Evolutionary conservation across 306 rosid species (phyloP).

Genomic region (Gleditsia sinensis): DNA sequence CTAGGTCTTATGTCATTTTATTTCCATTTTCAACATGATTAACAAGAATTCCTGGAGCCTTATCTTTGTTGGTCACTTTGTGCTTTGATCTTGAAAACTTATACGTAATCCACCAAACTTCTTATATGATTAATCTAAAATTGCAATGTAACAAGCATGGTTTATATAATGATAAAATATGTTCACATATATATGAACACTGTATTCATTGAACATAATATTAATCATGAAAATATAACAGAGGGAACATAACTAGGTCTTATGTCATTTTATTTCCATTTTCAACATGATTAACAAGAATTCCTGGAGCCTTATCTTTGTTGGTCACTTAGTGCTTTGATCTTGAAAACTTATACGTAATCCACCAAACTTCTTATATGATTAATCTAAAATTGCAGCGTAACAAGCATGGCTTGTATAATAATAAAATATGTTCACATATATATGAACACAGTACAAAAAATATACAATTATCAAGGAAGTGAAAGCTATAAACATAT

Average conservation of each 20-base stretch:
- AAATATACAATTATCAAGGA: constrained; percentile 1
- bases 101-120: constrained; percentile 23
- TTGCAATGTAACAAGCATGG: constrained; percentile 8
- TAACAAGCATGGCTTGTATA: constrained; percentile 1
- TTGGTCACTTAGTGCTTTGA: constrained; percentile 20
- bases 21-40: too few species aligned
- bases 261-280: too few species aligned
- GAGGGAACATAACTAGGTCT: too few species aligned
- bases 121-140: constrained; percentile 28
- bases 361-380: constrained; percentile 24
- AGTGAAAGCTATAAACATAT: constrained; percentile 33
- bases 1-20: background rate
- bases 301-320: constrained; percentile 19
- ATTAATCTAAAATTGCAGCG: constrained; percentile 30
- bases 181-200: constrained; percentile 26
- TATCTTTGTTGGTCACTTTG: constrained; percentile 19
- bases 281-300: too few species aligned
- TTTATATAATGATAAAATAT: constrained; percentile 36
- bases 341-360: constrained; percentile 19
- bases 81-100: constrained; percentile 23
- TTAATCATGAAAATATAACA: too few species aligned
- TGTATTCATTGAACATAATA: too few species aligned
- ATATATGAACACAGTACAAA: constrained; percentile 15
- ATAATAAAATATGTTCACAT: constrained; percentile 38
- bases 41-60: too few species aligned